Evolutionary conservation across 2,329 filamentous ascomycete species (phyloP).

Genomic region (Aureobasidium lini): DNA sequence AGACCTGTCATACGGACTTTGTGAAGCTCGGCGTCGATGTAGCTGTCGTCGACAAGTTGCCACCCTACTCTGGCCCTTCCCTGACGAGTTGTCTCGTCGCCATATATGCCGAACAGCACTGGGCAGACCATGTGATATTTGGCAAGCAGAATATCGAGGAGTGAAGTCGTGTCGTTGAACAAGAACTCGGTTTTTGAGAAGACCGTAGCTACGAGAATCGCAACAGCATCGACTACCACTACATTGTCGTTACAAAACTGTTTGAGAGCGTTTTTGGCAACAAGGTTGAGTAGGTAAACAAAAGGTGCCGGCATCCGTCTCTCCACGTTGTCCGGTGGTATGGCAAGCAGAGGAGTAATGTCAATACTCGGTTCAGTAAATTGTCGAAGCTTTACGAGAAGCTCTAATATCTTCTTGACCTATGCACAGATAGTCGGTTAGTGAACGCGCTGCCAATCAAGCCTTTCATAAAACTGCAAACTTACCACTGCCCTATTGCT

Average conservation of each 20-base stretch:
- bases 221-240: constrained; percentile 61
- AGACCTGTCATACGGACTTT: constrained; percentile 76
- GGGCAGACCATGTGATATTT: constrained; percentile 79
- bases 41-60: constrained; percentile 46
- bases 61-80: constrained; percentile 67
- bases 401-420: constrained; percentile 42
- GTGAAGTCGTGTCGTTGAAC: constrained; percentile 52
- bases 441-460: background rate
- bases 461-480: constrained; percentile 10
- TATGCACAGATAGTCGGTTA: constrained; percentile 19
- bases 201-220: constrained; percentile 66
- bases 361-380: constrained; percentile 22
- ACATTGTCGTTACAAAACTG: constrained; percentile 44
- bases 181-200: constrained; percentile 56
- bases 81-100: constrained; percentile 62
- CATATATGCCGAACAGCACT: constrained; percentile 75
- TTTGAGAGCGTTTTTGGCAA: constrained; percentile 64
- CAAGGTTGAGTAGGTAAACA: constrained; percentile 69
- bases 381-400: constrained; percentile 40
- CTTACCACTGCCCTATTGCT: constrained; percentile 53
- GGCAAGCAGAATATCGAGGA: constrained; percentile 79
- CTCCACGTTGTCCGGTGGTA: constrained; percentile 35
- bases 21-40: constrained; percentile 64
- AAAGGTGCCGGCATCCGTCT: constrained; percentile 53
- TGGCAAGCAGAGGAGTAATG: constrained; percentile 30